Base-by-base conservation (phyloP, 2,329 filamentous ascomycete genomes). In the Plenodomus biglobosus region DNA sequence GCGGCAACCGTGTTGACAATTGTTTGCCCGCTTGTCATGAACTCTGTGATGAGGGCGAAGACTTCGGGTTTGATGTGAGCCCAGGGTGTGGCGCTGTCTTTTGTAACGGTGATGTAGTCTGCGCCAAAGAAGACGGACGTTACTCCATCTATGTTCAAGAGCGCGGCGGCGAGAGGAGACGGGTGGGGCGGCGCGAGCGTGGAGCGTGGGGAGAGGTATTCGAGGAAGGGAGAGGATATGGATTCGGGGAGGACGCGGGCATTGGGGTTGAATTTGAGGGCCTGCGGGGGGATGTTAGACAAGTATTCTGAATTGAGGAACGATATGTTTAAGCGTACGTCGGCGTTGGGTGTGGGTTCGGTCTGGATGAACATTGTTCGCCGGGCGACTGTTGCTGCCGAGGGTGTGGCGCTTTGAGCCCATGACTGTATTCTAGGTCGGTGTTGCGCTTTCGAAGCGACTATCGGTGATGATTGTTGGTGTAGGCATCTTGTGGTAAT, bases 311-410 rank as follows among this genome's bases (percentile, higher is more conserved):
- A 17, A 27, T 3, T 24, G 19, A 8, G 37, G 22, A n/a, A 8
- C 17, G n/a, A 2, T 18, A 5, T n/a, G n/a, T n/a, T n/a, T 19
- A 21, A 16, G 17, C 75, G 62, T 68, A 83, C 92, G 76, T 97
- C 91, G n/a, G 85, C 80, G 74, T 99, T 99, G 20, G 94, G 94
- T 1, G 94, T 99, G 58, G 82, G 83, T 69, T 97, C 92, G 4
- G 92, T 97, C 76, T 99, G 94, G 68, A 99, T 99, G 78, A 97
- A 99, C 73, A 99, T 95, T 19, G 85, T 91, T 56, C 92, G 86
- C 40, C 67, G 62, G 24, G 58, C 51, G 18, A 62, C 44, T 10
- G 52, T 46, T 18, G 46, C 52, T 3, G 59, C 50, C 1, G 44
- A 39, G 7, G 27, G 27, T 24, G 49, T 39, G 19, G 55, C 35